Evolutionary conservation across 2,329 filamentous ascomycete species (phyloP), one percentile per base, ranked within the genome.

Genomic region (Venturia pyrina): DNA sequence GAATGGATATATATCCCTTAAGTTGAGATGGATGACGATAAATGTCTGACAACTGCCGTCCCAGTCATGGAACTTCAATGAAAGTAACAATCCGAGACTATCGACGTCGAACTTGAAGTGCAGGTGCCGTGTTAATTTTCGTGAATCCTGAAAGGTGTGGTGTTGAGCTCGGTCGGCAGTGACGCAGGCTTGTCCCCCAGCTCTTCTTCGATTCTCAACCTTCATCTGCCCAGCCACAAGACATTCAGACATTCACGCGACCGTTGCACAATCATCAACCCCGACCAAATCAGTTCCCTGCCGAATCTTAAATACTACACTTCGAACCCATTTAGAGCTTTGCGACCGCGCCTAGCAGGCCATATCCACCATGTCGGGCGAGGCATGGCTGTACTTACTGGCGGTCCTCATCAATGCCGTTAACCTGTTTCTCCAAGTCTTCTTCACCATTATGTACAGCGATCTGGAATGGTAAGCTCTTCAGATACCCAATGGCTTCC

Each of bases 371-470:
- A 97, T 97, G 93, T 96, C 93, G 75, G 93, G 93, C 79, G 93
- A 97, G 86, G 93, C 93, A 78, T 97, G 95, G 95, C 84, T 99
- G 78, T 99, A 96, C 83, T 88, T 99, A 74, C 85, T 99, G 80
- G 89, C 93, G 81, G 96, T 99, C 79, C 86, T 99, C 78, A 96
- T 99, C 84, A 99, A 99, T 83, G 95, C 95, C 82, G 93, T 99
- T 87, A 99, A 99, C 84, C 86, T 99, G 75, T 99, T 99, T 81
- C 85, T 99, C 67, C 96, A 99, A 83, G 95, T 99, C 73, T 99
- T 99, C 86, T 99, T 99, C 83, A 99, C 95, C 67, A 99, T 99
- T 77, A 99, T 99, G 96, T 99, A 98, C 82, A 96, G 91, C 80
- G 95, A 99, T 85, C 81, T 99, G 74, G 95, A 99, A 89, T 99